Conservation (phyloP, 352 stramenopile genomes). For the Globisporangium perplexum region DNA sequence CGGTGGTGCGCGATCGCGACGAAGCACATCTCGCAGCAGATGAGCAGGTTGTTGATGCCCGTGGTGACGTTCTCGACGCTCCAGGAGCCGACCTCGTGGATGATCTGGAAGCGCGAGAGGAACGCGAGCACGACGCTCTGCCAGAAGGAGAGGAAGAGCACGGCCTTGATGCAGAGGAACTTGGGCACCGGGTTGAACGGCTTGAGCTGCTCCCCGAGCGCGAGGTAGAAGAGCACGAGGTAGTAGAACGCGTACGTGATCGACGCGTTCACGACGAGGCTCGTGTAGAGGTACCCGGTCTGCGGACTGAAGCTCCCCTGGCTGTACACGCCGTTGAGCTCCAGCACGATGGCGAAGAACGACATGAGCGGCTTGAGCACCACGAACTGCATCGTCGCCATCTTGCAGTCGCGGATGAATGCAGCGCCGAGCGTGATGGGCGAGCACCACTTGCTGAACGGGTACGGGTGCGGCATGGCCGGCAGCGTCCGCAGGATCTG, state of each 20-base stretch:
- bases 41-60: conserved; percentile 97
- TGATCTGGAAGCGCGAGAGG: conserved; percentile 85
- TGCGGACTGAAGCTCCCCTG: conserved; percentile 82
- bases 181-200: conserved; percentile 96
- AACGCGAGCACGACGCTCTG: conserved; percentile 92
- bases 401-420: conserved; percentile 93
- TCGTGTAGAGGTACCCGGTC: conserved; percentile 90
- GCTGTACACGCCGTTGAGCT: conserved; percentile 74
- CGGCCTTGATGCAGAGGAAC: conserved; percentile 98
- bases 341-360: conserved; percentile 83
- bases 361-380: conserved; percentile 92
- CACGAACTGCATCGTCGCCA: conserved; percentile 95
- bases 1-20: conserved; percentile 95
- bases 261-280: conserved; percentile 93
- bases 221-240: conserved; percentile 96
- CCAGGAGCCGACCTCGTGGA: conserved; percentile 90
- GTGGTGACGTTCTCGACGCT: conserved; percentile 95
- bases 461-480: conserved; percentile 70
- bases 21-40: conserved; percentile 99
- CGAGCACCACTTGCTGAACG: conserved; percentile 53
- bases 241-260: conserved; percentile 97
- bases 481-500: conserved; percentile 50
- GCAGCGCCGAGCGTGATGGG: conserved; percentile 76
- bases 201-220: conserved; percentile 83
- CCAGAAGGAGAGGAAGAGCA: conserved; percentile 99